phyloP scores from a whole-genome alignment of 306 rosid genomes.

The Malus sieversii region DNA sequence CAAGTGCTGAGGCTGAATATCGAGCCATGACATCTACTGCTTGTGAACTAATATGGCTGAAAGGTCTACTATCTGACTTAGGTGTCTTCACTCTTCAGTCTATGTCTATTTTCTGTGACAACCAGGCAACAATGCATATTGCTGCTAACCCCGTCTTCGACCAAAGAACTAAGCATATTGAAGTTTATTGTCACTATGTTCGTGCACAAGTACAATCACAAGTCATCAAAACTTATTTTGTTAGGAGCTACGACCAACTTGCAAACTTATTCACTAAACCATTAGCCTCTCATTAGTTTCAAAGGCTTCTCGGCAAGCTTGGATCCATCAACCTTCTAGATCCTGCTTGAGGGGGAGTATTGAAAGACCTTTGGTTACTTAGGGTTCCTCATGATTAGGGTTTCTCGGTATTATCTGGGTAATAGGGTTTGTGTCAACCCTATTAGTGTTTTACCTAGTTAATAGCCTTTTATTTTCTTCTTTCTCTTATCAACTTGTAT shows the following conservation, averaged over 20 bases:
- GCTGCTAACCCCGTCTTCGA: no score
- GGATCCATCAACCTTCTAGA: no score
- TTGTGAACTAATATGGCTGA: not conserved
- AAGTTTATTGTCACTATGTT: not conserved
- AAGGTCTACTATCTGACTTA: not conserved
- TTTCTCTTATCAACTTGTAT: no score
- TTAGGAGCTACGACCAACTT: not conserved
- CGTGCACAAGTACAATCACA: not conserved
- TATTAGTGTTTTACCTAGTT: no score
- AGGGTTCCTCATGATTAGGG: no score
- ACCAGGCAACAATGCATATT: not conserved
- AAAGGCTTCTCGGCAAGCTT: no score
- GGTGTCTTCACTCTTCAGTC: not conserved
- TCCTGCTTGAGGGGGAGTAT: no score
- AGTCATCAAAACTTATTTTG: not conserved
- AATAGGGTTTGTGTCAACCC: no score
- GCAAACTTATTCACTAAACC: not conserved
- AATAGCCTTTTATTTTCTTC: no score
- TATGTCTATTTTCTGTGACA: not conserved
- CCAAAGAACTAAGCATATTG: not conserved
- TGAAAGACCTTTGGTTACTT: no score
- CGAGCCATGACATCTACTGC: not conserved
- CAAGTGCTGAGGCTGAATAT: not conserved
- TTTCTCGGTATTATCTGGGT: no score
- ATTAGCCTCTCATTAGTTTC: not conserved